Base-by-base conservation (phyloP, 345 rosid species). In the Eucalyptus pauciflora region DNA sequence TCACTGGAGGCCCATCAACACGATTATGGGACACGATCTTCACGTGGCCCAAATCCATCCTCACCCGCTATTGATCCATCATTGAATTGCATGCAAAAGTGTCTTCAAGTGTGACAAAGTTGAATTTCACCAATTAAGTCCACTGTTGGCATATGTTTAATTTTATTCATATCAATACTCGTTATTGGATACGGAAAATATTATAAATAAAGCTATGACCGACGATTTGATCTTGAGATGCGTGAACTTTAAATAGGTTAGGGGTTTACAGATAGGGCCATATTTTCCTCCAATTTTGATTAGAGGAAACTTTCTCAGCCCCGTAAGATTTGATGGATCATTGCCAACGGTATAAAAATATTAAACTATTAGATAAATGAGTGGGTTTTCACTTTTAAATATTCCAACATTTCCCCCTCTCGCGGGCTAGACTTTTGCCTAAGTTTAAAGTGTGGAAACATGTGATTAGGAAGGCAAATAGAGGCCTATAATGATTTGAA, bases 241-340 rank as follows among this genome's bases (percentile, higher is more conserved):
- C 54, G 0, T 51, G 54, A n/a, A 58, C 67, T 25, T 10, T 58
- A 58, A 24, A 25, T 58, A 58, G 67, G 13, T 25, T 58, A 25
- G n/a, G n/a, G 0, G 67, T 58, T 58, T 25, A 58, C 0, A 25
- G 67, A 24, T 58, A 10, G 67, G 67, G 2, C 14, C 64, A 58
- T 25, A 58, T 25, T 58, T 58, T 58, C 64, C 64, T 58, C 14
- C 67, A 58, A 58, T 58, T 25, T 25, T 25, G 14, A 1, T 58
- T 58, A 2, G 7, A 58, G 29, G 1, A 25, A 58, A 58, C 14
- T 58, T 58, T 58, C 15, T 4, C 3, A 58, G 2, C n/a, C 1
- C 0, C 25, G 0, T 25, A 2, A 58, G n/a, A 58, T 25, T 58
- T 25, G 0, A 0, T 58, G 7, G n/a, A 58, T 0, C 14, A 24